Conservation (phyloP, 345 rosid species). For the Excoecaria cochinchinensis region DNA sequence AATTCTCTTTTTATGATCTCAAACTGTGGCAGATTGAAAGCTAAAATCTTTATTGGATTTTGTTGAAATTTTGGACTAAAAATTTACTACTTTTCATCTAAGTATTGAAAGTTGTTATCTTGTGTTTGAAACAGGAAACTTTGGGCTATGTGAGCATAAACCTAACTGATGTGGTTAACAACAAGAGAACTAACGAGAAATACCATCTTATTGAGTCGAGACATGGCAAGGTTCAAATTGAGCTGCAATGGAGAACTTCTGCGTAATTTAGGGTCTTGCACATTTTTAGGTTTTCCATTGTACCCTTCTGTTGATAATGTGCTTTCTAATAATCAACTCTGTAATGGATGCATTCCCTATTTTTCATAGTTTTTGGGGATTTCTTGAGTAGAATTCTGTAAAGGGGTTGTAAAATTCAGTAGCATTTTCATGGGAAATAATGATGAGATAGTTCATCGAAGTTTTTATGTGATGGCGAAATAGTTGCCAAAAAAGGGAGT, state of each 20-base stretch:
- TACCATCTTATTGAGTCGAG: conserved; percentile 28
- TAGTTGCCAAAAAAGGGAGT: too few species aligned
- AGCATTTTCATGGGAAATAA: neutral
- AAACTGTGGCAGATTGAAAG: neutral
- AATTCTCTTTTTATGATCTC: neutral
- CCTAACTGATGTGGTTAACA: conserved; percentile 20
- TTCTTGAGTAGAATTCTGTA: conserved; percentile 3
- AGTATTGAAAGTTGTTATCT: neutral
- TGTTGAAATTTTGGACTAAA: too few species aligned
- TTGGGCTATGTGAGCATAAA: conserved; percentile 60
- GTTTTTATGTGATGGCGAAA: too few species aligned
- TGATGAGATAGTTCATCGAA: too few species aligned
- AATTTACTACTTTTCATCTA: neutral
- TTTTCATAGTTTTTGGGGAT: neutral
- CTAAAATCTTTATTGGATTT: too few species aligned
- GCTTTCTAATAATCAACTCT: conserved; percentile 4
- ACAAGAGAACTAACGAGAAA: conserved; percentile 29
- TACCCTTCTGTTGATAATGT: neutral
- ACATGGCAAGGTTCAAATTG: conserved; percentile 40
- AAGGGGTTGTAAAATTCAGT: neutral
- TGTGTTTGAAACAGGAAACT: conserved; percentile 49
- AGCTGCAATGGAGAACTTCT: conserved; percentile 88
- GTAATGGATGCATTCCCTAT: neutral
- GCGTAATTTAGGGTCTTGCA: conserved; percentile 5
- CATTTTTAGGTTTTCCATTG: conserved; percentile 2